Conservation (phyloP, 495 filamentous ascomycete species). For the Trichoderma parareesei region DNA sequence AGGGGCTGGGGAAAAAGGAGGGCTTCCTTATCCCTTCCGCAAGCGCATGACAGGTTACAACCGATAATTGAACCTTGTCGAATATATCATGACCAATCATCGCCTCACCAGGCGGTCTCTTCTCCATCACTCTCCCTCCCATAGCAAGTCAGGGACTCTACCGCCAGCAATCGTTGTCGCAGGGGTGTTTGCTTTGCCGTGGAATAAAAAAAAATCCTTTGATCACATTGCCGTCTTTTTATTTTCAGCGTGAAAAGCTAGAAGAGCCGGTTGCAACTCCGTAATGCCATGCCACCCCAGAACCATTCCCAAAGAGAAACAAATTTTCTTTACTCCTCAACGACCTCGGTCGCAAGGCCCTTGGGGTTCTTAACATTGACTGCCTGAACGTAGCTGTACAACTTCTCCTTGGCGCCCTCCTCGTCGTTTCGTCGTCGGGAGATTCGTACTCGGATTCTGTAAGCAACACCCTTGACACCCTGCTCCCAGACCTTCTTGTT, state of each 20-base stretch:
- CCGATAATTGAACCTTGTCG: constrained; percentile 5
- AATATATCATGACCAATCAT: constrained; percentile 3
- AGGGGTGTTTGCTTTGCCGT: background rate
- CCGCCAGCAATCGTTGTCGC: background rate
- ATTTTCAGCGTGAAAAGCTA: constrained; percentile 10
- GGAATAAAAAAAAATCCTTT: constrained; percentile 5
- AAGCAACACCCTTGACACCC: constrained; percentile 96
- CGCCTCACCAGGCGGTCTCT: background rate
- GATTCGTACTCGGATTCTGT: constrained; percentile 93
- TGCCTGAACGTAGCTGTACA: constrained; percentile 98
- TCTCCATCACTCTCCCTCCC: background rate
- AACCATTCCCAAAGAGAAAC: constrained; percentile 28
- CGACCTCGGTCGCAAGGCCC: constrained; percentile 82
- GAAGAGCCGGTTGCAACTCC: constrained; percentile 14
- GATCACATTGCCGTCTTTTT: constrained; percentile 13
- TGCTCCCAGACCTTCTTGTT: constrained; percentile 99
- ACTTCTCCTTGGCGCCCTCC: constrained; percentile 95
- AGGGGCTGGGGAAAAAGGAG: background rate
- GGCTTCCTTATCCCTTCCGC: background rate
- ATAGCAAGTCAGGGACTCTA: background rate
- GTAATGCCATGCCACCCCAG: constrained; percentile 37
- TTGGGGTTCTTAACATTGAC: constrained; percentile 99
- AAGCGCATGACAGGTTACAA: constrained; percentile 8
- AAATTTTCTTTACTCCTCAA: constrained; percentile 42
- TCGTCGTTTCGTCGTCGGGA: constrained; percentile 99